phyloP scores from a whole-genome alignment of 192 early-diverging fungal genomes.

The Dissophora globulifera region DNA sequence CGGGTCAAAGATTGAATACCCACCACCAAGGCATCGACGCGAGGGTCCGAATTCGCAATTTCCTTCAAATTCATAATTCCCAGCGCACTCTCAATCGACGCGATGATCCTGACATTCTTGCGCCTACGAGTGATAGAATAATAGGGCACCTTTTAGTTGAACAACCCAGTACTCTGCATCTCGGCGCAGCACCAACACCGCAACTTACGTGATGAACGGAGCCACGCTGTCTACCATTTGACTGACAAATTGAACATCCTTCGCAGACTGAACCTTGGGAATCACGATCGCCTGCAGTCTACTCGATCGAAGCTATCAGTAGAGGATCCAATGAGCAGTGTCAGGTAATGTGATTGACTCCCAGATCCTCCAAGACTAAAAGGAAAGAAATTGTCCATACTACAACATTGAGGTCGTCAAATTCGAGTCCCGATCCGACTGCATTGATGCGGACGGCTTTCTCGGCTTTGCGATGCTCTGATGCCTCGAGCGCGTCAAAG shows the following conservation, averaged over 20 bases:
- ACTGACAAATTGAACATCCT: constrained; percentile 81
- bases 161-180: too few relatives aligned
- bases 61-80: constrained; percentile 89
- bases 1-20: too few relatives aligned
- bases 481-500: constrained; percentile 74
- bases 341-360: not conserved
- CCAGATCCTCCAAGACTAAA: too few relatives aligned
- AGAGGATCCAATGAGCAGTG: too few relatives aligned
- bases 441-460: constrained; percentile 93
- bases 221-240: constrained; percentile 79
- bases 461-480: constrained; percentile 75
- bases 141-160: not conserved
- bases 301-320: constrained; percentile 71
- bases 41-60: constrained; percentile 77
- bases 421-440: constrained; percentile 79
- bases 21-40: constrained; percentile 85
- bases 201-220: constrained; percentile 66
- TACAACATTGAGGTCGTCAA: constrained; percentile 83
- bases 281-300: constrained; percentile 81
- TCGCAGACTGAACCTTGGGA: constrained; percentile 86
- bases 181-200: too few relatives aligned
- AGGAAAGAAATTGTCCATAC: too few relatives aligned
- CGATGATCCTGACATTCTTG: constrained; percentile 81
- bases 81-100: constrained; percentile 88
- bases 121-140: constrained; percentile 57